A percentile compares a stretch with the other conserved stretches of the same genome.
phyloP scores from a whole-genome alignment of 371 early-diverging fungal genomes.

The Mycotypha africana region DNA sequence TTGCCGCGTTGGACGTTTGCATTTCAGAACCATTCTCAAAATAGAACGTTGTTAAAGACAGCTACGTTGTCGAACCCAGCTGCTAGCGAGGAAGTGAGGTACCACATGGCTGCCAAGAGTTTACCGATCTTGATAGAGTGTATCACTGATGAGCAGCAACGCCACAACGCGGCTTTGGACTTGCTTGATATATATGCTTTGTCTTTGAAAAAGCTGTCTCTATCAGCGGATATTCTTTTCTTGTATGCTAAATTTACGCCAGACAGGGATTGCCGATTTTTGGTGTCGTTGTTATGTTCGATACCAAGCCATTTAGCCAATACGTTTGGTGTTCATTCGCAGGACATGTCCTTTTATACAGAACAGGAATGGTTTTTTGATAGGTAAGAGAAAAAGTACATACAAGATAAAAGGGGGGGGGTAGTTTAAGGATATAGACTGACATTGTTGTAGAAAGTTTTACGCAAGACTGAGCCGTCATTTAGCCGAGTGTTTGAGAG shows the following conservation, averaged over 20 bases:
- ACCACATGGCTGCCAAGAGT: constrained; percentile 8
- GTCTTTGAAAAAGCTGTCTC: constrained; percentile 1
- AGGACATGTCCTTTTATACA: background rate
- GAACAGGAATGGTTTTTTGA: constrained; percentile 15
- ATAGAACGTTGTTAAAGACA: constrained; percentile 1
- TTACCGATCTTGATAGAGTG: constrained; percentile 23
- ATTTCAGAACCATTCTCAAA: background rate
- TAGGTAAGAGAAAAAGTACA: background rate
- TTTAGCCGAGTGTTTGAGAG: constrained; percentile 3
- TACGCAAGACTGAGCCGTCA: constrained; percentile 7
- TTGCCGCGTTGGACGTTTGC: constrained; percentile 26
- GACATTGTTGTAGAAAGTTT: constrained; percentile 10
- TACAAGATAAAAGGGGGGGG: no score
- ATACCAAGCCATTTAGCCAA: constrained; percentile 27
- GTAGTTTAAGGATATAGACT: no score
- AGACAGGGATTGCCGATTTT: constrained; percentile 6
- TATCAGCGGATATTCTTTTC: background rate
- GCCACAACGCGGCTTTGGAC: constrained; percentile 4
- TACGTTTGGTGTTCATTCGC: constrained; percentile 15
- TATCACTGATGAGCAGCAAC: constrained; percentile 6
- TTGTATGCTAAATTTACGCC: background rate
- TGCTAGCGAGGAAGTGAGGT: background rate
- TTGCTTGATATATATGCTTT: constrained; percentile 10
- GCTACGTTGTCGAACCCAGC: background rate
- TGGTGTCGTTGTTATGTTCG: constrained; percentile 26